These are phyloP conservation scores for Flaveria brownii DNA, from an alignment of 129 eudicot species.

Conservation along the genomic window DNA sequence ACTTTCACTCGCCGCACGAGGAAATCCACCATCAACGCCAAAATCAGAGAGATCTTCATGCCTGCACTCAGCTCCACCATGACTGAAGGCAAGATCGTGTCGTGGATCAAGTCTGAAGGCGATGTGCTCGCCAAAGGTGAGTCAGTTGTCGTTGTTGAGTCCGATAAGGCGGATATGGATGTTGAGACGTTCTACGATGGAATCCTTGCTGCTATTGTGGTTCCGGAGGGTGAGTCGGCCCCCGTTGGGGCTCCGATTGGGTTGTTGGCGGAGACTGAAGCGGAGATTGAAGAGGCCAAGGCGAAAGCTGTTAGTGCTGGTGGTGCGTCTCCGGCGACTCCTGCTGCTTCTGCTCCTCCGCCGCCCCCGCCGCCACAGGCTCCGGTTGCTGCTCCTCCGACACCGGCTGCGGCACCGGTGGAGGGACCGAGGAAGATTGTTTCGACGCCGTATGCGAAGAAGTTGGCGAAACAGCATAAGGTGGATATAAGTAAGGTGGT, in stretches of 20 bases:
- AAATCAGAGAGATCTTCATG: constrained; percentile 95
- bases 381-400: constrained; percentile 21
- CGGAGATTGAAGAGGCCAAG: constrained; percentile 67
- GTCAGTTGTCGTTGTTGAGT: constrained; percentile 85
- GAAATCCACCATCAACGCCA: constrained; percentile 42
- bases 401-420: constrained; percentile 1
- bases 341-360: constrained; percentile 37
- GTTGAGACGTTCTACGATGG: constrained; percentile 90
- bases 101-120: constrained; percentile 85
- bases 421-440: constrained; percentile 61
- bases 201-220: constrained; percentile 77
- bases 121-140: constrained; percentile 77
- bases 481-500: constrained; percentile 61
- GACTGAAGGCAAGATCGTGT: constrained; percentile 95
- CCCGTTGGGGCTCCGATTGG: constrained; percentile 92
- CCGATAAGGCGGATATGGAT: constrained; percentile 97
- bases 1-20: constrained; percentile 31
- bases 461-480: constrained; percentile 94
- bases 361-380: not conserved
- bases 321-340: constrained; percentile 16
- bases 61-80: constrained; percentile 93
- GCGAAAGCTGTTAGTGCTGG: constrained; percentile 49
- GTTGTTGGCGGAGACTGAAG: constrained; percentile 74
- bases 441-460: constrained; percentile 85
- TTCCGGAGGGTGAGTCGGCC: constrained; percentile 71